Conservation (phyloP, 192 early-diverging fungal species). For the Linnemannia schmuckeri region DNA sequence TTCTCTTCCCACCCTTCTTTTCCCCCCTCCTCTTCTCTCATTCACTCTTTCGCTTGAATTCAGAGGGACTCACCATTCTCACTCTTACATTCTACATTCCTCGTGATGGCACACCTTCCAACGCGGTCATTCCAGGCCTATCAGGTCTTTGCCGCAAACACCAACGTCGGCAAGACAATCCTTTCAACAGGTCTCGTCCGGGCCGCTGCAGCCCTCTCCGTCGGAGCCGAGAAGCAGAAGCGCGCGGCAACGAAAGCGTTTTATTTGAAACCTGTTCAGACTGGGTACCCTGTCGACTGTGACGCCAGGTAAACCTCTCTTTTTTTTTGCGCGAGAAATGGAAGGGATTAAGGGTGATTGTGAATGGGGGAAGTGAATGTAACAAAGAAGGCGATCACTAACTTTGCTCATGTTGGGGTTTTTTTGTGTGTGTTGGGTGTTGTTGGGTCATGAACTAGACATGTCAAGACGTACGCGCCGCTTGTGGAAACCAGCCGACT, state of each 20-base stretch:
- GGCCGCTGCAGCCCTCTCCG: conserved; percentile 57
- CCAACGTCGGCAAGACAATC: conserved; percentile 87
- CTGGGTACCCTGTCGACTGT: conserved; percentile 82
- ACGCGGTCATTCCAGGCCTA: conserved; percentile 70
- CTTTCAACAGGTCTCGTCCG: conserved; percentile 77
- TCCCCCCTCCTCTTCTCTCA: background rate
- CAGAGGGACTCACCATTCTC: background rate
- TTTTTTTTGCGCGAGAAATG: background rate
- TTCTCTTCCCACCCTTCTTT: background rate
- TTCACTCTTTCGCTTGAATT: background rate
- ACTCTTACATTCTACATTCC: background rate
- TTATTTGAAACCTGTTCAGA: conserved; percentile 88
- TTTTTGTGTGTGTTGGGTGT: background rate
- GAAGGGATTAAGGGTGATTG: background rate
- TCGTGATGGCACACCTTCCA: conserved; percentile 51
- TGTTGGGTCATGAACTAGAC: conserved; percentile 47
- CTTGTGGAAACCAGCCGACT: conserved; percentile 61
- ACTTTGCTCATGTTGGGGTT: background rate
- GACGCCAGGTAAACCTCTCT: conserved; percentile 72
- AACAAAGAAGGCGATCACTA: background rate
- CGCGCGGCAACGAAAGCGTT: conserved; percentile 58
- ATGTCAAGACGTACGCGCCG: conserved; percentile 66
- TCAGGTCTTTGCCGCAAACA: conserved; percentile 84
- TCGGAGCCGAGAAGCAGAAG: conserved; percentile 53
- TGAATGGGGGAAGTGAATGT: background rate